Evolutionary conservation across 164 flowering plant genomes (phyloP), one percentile per base, ranked within the genome.

Genomic region (Vitis amurensis): DNA sequence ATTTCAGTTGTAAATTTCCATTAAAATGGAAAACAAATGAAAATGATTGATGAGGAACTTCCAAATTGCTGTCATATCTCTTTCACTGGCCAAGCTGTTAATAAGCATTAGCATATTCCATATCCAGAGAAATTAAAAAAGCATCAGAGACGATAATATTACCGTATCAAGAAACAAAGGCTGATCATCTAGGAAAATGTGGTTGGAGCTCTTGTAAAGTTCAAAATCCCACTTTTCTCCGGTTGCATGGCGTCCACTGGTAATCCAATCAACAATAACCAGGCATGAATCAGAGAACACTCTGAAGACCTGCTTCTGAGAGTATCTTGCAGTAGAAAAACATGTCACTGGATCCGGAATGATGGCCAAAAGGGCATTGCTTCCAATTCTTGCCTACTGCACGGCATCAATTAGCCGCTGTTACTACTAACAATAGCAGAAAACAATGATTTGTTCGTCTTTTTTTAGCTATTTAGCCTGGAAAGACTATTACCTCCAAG

Each of bases 261-360:
- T 95, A 66, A 95, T 80, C 99, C 99, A 95, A 81, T 95, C 99
- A 69, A 95, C 99, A 59, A 95, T 12, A 27, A 95, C 82, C 85
- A 95, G 77, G 82, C 75, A 93, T 52, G 99, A 95, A 67, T 86
- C 87, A 2, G 86, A 74, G 68, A 49, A 51, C 73, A 89, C 73
- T 64, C 82, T 88, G 75, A 95, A 95, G 9, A 86, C 82, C 83
- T 95, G 99, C 79, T 83, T 89, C 73, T 95, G 99, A 55, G 79
- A 75, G 75, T 95, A 95, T 61, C 85, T 87, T 78, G 97, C 94
- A 50, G 92, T 86, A 61, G 97, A 80, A 78, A 95, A 95, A 76
- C 98, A 95, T 29, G 99, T 93, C 59, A 95, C 98, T 15, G 99
- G 99, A 81, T 95, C 97, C 44, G 99, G 99, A 83, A 93, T 83